Conservation (phyloP, 1,139 yeast species). For the Maudiozyma humilis region DNA sequence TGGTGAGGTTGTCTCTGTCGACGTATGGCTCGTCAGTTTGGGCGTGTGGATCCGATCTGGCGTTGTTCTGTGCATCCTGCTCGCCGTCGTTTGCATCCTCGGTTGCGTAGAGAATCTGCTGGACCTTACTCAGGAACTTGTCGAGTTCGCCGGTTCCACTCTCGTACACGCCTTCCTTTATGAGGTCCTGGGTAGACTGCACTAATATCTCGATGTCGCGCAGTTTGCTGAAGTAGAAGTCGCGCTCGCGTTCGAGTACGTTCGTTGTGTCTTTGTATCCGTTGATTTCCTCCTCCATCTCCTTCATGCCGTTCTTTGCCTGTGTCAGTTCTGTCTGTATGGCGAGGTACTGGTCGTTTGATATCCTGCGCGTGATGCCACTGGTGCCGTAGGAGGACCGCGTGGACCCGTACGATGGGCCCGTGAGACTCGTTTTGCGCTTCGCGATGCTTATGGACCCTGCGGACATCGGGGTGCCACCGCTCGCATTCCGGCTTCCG, state of each 20-base stretch:
- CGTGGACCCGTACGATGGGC: background rate
- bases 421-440: conserved; percentile 13
- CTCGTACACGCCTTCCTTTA: conserved; percentile 35
- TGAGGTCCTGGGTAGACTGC: conserved; percentile 51
- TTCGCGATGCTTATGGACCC: conserved; percentile 15
- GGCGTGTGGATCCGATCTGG: background rate
- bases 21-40: background rate
- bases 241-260: conserved; percentile 66
- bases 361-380: conserved; percentile 14
- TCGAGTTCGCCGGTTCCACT: conserved; percentile 29
- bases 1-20: conserved; percentile 2
- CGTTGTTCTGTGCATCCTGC: background rate
- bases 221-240: conserved; percentile 81
- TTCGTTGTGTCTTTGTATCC: conserved; percentile 48
- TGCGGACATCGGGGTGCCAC: conserved; percentile 11
- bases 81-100: conserved; percentile 54
- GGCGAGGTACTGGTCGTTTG: conserved; percentile 26
- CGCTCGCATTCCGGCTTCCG: too few species aligned
- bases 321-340: conserved; percentile 32
- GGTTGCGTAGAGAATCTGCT: conserved; percentile 68
- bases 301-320: conserved; percentile 35
- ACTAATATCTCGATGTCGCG: conserved; percentile 80
- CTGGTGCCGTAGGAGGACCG: conserved; percentile 7
- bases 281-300: conserved; percentile 42
- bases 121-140: conserved; percentile 52